Evolutionary conservation across 2,329 filamentous ascomycete species (phyloP), one percentile per base, ranked within the genome.

Genomic region (Cytospora chrysosperma): DNA sequence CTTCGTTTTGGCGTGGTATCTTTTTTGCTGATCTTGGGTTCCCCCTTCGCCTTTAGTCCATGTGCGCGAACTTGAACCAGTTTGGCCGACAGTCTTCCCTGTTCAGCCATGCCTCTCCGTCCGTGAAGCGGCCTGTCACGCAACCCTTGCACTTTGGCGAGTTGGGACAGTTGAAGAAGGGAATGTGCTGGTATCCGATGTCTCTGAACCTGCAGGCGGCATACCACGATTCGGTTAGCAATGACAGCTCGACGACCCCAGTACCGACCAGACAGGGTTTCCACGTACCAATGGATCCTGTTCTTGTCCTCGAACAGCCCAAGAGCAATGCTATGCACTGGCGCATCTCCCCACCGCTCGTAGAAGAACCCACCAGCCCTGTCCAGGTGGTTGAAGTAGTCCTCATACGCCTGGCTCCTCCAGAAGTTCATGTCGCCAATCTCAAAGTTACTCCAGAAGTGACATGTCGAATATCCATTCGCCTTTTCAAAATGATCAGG

Each of bases 381-480:
- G 76, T 99, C 95, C 37, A 99, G 84, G 76, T 98, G 93, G 73
- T 96, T 88, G 74, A 99, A 99, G 77, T 97, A 99, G 67, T 96
- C 93, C 73, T 96, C 91, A 74, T 99, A 99, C 53, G 87, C 84
- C 74, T 93, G 86, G 73, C 92, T 91, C 56, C 95, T 83, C 91
- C 93, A 99, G 77, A 99, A 97, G 67, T 85, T 85, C 84, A 99
- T 86, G 75, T 97, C 92, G 54, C 86, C 94, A 70, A 99, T 94
- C 77, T 99, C 95, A 71, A 99, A 99, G 77, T 99, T 99, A 72
- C 89, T 95, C 95, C 95, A 99, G 82, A 99, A 99, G 77, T 99
- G 95, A 75, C 95, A 99, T 2, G 95, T 98, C 37, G 92, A 96
- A 81, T 97, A 99, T 37, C 95, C 95, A 71, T 96, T 90, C 8